phyloP scores from a whole-genome alignment of 768 basidiomycete genomes.

The Lactarius pseudohatsudake region DNA sequence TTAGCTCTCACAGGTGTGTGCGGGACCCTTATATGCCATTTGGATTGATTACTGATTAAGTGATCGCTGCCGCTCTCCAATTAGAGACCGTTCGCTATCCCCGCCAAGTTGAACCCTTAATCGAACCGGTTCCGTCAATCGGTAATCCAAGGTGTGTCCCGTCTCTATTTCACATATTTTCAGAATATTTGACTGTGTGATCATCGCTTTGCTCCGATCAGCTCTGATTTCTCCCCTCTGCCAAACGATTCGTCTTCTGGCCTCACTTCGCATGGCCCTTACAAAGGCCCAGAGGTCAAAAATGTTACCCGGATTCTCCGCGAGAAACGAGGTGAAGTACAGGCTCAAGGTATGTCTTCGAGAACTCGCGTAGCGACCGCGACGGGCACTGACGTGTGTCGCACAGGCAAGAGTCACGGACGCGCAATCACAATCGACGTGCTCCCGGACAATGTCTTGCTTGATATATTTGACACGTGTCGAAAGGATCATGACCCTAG shows the following conservation, averaged over 20 bases:
- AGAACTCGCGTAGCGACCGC: not conserved
- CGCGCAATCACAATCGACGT: not conserved
- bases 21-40: not conserved
- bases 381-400: not conserved
- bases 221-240: not conserved
- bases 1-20: not conserved
- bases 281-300: not conserved
- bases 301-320: not conserved
- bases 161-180: not conserved
- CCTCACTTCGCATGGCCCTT: not conserved
- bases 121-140: not conserved
- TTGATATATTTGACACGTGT: not conserved
- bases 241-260: not conserved
- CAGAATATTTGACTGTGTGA: not conserved
- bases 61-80: not conserved
- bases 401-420: not conserved
- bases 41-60: not conserved
- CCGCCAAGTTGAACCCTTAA: not conserved
- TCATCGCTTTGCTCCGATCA: not conserved
- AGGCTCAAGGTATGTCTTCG: not conserved
- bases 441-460: not conserved
- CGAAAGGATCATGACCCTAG: not conserved
- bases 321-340: not conserved
- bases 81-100: not conserved
- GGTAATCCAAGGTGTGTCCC: not conserved